A percentile compares a stretch with the other conserved stretches of the same genome.
Conservation (phyloP, 129 eudicot genomes). For the Dittrichia graveolens region DNA sequence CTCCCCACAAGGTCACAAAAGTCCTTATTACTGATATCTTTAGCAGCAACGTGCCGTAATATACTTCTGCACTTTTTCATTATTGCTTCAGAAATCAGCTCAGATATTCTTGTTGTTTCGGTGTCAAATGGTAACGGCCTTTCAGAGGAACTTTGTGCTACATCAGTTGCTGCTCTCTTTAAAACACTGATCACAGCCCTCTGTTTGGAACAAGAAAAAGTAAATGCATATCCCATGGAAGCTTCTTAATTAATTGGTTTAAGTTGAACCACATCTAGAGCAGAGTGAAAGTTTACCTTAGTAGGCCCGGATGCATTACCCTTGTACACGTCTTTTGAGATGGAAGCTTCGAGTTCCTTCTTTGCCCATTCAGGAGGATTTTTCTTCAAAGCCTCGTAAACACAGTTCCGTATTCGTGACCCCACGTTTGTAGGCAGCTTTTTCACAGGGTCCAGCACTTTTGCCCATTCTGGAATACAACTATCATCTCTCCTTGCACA, state of each 20-base stretch:
- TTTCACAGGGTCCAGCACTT: constrained; percentile 54
- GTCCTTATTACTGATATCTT: constrained; percentile 19
- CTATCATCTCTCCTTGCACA: constrained; percentile 19
- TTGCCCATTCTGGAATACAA: constrained; percentile 55
- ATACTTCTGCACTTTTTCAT: constrained; percentile 48
- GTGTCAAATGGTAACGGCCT: constrained; percentile 25
- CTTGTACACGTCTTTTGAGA: constrained; percentile 61
- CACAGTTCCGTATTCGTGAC: constrained; percentile 45
- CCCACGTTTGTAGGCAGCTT: constrained; percentile 63
- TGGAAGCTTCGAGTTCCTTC: constrained; percentile 45
- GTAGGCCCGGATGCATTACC: constrained; percentile 80
- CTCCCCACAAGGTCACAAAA: constrained; percentile 42
- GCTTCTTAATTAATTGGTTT: too few relatives aligned
- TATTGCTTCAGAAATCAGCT: constrained; percentile 36
- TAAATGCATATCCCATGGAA: not conserved
- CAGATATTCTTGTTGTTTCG: constrained; percentile 22
- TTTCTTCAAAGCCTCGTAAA: constrained; percentile 47
- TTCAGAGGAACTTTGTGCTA: not conserved
- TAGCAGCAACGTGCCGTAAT: constrained; percentile 44
- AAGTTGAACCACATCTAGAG: too few relatives aligned
- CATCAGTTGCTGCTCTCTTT: constrained; percentile 19
- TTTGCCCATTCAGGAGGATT: constrained; percentile 76
- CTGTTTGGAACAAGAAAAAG: constrained; percentile 36
- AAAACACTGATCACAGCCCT: constrained; percentile 51
- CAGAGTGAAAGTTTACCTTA: constrained; percentile 36